These are phyloP conservation scores for Wickerhamomyces rabaulensis DNA, from an alignment of 805 yeast genomes.

Conservation along the genomic window DNA sequence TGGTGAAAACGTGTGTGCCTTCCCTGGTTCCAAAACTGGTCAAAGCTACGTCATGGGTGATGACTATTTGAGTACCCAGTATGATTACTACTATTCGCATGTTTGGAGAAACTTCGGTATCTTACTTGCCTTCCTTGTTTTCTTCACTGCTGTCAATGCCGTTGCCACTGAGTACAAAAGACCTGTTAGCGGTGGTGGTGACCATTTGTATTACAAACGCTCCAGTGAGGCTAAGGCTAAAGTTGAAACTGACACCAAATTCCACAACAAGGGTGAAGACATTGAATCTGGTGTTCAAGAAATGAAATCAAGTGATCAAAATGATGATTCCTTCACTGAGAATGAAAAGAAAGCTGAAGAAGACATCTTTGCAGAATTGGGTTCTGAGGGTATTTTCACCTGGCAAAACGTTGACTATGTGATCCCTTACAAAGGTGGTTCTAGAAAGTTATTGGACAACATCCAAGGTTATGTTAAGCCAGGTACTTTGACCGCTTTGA, in stretches of 20 bases:
- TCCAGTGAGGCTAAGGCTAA: constrained; percentile 6
- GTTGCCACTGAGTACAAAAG: constrained; percentile 48
- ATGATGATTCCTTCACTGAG: constrained; percentile 1
- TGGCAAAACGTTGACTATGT: constrained; percentile 30
- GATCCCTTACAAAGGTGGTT: constrained; percentile 27
- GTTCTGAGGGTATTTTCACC: constrained; percentile 25
- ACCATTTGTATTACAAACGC: constrained; percentile 50
- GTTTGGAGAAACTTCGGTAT: constrained; percentile 82
- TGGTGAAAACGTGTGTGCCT: constrained; percentile 47
- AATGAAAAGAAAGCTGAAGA: constrained; percentile 4
- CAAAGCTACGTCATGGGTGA: constrained; percentile 50
- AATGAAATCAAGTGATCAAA: background rate
- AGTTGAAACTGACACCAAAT: background rate
- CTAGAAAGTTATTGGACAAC: constrained; percentile 27
- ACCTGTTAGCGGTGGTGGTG: constrained; percentile 30
- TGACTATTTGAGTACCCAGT: constrained; percentile 44
- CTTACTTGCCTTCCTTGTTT: constrained; percentile 44
- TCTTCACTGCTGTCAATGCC: constrained; percentile 50
- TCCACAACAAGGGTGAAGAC: constrained; percentile 19
- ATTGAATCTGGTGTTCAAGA: constrained; percentile 27
- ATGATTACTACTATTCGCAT: constrained; percentile 48
- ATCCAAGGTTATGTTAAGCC: constrained; percentile 12
- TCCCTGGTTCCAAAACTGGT: constrained; percentile 59
- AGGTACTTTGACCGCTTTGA: constrained; percentile 54
- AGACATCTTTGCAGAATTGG: constrained; percentile 22